These are phyloP conservation scores for Chloris gayana DNA, from an alignment of 176 grass and related monocot genomes.

Conservation along the genomic window DNA sequence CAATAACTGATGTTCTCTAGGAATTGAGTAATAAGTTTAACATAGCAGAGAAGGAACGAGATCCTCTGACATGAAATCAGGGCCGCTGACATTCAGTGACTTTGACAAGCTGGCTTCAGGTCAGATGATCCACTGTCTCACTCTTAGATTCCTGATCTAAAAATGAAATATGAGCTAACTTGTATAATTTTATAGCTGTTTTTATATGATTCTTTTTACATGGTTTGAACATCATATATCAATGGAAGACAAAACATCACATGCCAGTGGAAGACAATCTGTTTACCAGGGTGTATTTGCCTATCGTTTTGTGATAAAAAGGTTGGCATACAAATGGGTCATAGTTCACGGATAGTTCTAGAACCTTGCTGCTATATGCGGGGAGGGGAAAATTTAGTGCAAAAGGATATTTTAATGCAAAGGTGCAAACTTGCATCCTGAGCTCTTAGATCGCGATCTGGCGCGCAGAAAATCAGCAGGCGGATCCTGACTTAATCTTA, in stretches of 20 bases:
- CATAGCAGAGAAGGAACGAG: background rate
- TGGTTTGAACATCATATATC: background rate
- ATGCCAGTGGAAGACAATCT: too few species aligned
- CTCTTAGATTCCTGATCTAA: background rate
- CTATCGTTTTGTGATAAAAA: background rate
- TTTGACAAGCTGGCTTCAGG: too few species aligned
- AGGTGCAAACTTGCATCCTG: too few species aligned
- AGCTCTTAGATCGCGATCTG: too few species aligned
- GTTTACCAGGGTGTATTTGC: background rate
- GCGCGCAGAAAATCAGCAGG: too few species aligned
- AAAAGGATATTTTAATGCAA: too few species aligned
- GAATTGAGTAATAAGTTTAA: background rate
- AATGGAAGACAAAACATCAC: background rate
- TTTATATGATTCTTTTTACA: background rate
- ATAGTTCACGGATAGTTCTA: background rate
- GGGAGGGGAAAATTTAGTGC: too few species aligned
- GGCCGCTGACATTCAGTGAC: too few species aligned
- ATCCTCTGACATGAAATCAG: too few species aligned
- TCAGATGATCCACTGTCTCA: background rate
- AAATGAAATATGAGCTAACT: background rate
- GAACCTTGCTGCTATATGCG: conserved; percentile 5
- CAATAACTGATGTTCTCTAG: background rate
- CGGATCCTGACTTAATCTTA: too few species aligned
- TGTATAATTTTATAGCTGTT: background rate
- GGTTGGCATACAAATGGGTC: background rate